Conservation (phyloP, 495 filamentous ascomycete species). For the Aspergillus heteromorphus region DNA sequence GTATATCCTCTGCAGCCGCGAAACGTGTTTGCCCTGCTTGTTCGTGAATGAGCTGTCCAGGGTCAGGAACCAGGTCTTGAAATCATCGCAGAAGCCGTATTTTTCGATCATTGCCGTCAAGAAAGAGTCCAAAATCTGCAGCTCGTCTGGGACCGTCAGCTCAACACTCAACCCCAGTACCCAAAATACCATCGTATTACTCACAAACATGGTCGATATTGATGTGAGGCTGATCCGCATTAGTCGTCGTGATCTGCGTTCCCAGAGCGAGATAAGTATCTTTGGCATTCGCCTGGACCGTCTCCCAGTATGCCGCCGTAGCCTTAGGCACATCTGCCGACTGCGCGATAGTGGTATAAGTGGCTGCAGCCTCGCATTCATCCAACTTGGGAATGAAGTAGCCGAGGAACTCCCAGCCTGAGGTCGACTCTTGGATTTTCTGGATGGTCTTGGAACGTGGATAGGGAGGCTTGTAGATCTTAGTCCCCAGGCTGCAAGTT, state of each 20-base stretch:
- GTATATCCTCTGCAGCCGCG: not conserved
- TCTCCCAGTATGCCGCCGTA: not conserved
- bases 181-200: not conserved
- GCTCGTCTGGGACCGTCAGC: not conserved
- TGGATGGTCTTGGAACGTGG: not conserved
- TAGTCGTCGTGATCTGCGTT: not conserved
- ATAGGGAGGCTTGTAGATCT: not conserved
- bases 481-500: not conserved
- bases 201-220: constrained; percentile 1
- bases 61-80: not conserved
- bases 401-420: not conserved
- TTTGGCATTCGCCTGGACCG: not conserved
- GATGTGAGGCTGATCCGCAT: not conserved
- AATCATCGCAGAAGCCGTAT: not conserved
- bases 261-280: not conserved
- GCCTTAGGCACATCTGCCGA: not conserved
- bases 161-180: too few relatives aligned
- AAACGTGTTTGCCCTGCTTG: not conserved
- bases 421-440: not conserved
- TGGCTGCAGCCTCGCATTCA: not conserved
- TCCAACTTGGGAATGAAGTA: not conserved
- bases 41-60: not conserved
- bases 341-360: not conserved
- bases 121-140: not conserved
- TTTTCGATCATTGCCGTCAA: not conserved